A percentile compares a stretch with the other conserved stretches of the same genome.
These are phyloP conservation scores for Scutellaria minor DNA, from an alignment of 257 asterid genomes.

Conservation along the genomic window DNA sequence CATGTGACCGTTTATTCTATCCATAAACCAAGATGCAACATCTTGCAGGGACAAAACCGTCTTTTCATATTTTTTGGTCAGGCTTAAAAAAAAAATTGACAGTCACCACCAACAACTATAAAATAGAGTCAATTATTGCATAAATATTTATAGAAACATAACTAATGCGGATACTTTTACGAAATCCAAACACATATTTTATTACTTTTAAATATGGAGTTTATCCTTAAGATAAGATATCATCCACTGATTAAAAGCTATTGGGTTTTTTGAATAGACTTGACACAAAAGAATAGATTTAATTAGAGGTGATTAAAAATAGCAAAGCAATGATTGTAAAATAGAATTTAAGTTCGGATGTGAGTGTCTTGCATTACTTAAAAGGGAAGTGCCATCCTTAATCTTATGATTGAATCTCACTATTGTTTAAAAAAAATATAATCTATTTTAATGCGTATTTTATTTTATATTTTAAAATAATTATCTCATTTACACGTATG, in stretches of 20 bases:
- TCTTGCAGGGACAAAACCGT: slow-evolving; percentile 23
- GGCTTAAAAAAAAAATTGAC: background rate
- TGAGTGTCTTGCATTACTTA: slow-evolving; percentile 31
- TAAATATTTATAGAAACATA: too few relatives aligned
- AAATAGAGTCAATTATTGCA: background rate
- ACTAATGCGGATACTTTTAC: background rate
- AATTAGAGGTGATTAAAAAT: background rate
- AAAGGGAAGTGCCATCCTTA: slow-evolving; percentile 30
- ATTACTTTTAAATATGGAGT: background rate
- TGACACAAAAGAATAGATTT: background rate
- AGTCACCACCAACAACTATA: background rate
- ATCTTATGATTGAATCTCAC: background rate
- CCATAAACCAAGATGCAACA: background rate
- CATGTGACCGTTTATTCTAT: background rate
- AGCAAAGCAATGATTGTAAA: slow-evolving; percentile 28
- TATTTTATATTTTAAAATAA: background rate
- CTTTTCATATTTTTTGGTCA: background rate
- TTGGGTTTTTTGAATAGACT: too few relatives aligned
- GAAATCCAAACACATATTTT: background rate
- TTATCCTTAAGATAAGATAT: slow-evolving; percentile 17
- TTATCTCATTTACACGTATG: background rate
- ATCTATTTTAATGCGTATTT: background rate
- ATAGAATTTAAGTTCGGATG: slow-evolving; percentile 13
- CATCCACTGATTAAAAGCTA: too few relatives aligned
- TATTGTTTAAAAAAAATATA: background rate